phyloP scores from a whole-genome alignment of 495 filamentous ascomycete species.

The Hypoxylon fuscum region DNA sequence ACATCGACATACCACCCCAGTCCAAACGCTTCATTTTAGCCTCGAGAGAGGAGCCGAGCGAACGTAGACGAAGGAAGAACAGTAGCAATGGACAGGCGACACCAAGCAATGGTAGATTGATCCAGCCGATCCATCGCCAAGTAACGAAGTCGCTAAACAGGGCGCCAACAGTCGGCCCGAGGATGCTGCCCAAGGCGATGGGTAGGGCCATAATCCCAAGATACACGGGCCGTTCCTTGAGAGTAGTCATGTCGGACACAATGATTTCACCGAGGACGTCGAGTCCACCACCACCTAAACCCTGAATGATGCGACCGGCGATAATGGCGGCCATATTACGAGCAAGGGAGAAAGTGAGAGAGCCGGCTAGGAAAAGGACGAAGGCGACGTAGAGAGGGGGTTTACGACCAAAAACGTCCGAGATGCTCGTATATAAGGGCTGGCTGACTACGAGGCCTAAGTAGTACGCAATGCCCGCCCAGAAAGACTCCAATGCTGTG shows the following conservation, averaged over 20 bases:
- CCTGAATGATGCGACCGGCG: slow-evolving; percentile 77
- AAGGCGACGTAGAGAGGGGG: slow-evolving; percentile 71
- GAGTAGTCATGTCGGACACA: slow-evolving; percentile 66
- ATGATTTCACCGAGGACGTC: slow-evolving; percentile 77
- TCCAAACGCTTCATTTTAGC: slow-evolving; percentile 45
- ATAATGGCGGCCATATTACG: slow-evolving; percentile 73
- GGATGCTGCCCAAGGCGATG: slow-evolving; percentile 47
- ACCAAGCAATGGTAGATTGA: slow-evolving; percentile 49
- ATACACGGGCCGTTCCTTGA: slow-evolving; percentile 51
- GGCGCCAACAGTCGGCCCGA: slow-evolving; percentile 48
- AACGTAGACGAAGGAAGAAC: slow-evolving; percentile 48
- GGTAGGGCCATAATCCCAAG: slow-evolving; percentile 49
- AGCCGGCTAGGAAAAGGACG: slow-evolving; percentile 68
- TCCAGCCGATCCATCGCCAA: slow-evolving; percentile 58
- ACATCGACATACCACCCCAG: slow-evolving; percentile 59
- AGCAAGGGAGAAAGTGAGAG: slow-evolving; percentile 72
- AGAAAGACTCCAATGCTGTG: slow-evolving; percentile 67
- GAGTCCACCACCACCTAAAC: slow-evolving; percentile 78
- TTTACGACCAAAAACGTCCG: slow-evolving; percentile 81
- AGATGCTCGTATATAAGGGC: slow-evolving; percentile 55
- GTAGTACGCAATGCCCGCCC: slow-evolving; percentile 65
- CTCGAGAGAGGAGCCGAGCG: slow-evolving; percentile 31
- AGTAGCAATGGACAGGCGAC: slow-evolving; percentile 31
- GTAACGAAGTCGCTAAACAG: slow-evolving; percentile 46
- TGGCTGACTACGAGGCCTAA: slow-evolving; percentile 59